Conservation (phyloP, 352 stramenopile species). For the Peronospora destructor region DNA sequence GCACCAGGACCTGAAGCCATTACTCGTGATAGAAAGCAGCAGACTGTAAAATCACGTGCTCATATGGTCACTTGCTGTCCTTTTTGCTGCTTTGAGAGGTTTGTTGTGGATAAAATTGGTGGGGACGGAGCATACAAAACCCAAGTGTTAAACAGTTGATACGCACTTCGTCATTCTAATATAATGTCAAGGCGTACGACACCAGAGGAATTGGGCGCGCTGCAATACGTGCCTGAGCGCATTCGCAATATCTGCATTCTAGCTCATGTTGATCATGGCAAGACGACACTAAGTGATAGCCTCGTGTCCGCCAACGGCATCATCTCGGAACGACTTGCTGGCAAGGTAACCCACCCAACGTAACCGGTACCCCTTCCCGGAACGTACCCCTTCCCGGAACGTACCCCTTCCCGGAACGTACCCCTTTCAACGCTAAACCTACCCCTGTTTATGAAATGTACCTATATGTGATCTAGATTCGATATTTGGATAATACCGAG, state of each 20-base stretch:
- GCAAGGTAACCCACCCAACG: conserved; percentile 54
- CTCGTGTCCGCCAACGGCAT: conserved; percentile 95
- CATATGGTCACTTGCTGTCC: no score
- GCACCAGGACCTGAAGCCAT: no score
- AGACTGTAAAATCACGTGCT: no score
- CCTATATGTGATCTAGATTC: conserved; percentile 41
- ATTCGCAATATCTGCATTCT: conserved; percentile 95
- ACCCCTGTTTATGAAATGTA: conserved; percentile 2
- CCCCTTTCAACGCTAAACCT: no score
- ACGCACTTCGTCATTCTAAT: background rate
- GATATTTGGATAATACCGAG: conserved; percentile 93
- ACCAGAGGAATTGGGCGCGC: conserved; percentile 38
- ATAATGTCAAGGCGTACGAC: conserved; percentile 37
- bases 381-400: no score
- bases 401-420: no score
- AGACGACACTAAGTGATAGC: conserved; percentile 91
- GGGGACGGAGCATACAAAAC: background rate
- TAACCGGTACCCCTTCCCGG: background rate
- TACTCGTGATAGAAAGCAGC: no score
- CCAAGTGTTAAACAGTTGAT: background rate
- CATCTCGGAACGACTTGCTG: conserved; percentile 94
- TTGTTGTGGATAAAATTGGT: no score
- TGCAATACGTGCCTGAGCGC: conserved; percentile 70
- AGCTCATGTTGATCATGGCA: conserved; percentile 92
- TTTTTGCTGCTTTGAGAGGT: no score